Conservation (phyloP, 164 flowering plant species). For the Piper longum region DNA sequence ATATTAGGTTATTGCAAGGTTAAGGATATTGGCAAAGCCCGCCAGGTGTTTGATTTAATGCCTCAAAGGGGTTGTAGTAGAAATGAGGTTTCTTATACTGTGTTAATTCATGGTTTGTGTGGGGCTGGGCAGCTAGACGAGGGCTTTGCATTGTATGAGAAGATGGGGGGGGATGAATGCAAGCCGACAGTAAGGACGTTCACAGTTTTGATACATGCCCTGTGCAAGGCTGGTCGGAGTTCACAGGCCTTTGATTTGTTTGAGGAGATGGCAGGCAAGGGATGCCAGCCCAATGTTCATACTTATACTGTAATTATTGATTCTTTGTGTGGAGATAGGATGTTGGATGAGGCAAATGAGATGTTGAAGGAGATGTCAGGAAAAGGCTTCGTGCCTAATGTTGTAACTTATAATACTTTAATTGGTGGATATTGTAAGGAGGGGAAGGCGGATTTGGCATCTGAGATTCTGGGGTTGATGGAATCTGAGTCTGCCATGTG, state of each 20-base stretch:
- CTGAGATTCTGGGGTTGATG: constrained; percentile 42
- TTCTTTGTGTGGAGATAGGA: constrained; percentile 40
- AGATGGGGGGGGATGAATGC: constrained; percentile 50
- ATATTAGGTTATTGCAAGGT: constrained; percentile 60
- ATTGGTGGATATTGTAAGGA: constrained; percentile 69
- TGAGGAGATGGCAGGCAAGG: constrained; percentile 49
- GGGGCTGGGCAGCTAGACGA: constrained; percentile 46
- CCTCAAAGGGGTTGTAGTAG: constrained; percentile 41
- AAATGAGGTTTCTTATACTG: constrained; percentile 57
- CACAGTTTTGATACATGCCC: constrained; percentile 50
- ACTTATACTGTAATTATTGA: constrained; percentile 68
- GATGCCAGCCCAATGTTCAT: constrained; percentile 63
- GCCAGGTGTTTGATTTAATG: constrained; percentile 25
- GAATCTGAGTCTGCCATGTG: constrained; percentile 24
- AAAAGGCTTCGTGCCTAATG: constrained; percentile 30
- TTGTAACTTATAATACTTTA: constrained; percentile 75
- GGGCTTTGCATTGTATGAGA: constrained; percentile 35
- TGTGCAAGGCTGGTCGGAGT: constrained; percentile 37
- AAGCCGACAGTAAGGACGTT: constrained; percentile 57
- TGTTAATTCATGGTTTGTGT: constrained; percentile 69
- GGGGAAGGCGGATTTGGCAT: constrained; percentile 40
- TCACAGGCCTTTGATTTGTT: constrained; percentile 42
- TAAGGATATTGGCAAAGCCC: constrained; percentile 43
- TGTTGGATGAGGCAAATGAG: constrained; percentile 41
- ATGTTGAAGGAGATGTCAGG: constrained; percentile 34